A percentile compares a stretch with the other conserved stretches of the same genome.
These are phyloP conservation scores for Inga oerstediana DNA, from an alignment of 306 rosid species.

Conservation along the genomic window DNA sequence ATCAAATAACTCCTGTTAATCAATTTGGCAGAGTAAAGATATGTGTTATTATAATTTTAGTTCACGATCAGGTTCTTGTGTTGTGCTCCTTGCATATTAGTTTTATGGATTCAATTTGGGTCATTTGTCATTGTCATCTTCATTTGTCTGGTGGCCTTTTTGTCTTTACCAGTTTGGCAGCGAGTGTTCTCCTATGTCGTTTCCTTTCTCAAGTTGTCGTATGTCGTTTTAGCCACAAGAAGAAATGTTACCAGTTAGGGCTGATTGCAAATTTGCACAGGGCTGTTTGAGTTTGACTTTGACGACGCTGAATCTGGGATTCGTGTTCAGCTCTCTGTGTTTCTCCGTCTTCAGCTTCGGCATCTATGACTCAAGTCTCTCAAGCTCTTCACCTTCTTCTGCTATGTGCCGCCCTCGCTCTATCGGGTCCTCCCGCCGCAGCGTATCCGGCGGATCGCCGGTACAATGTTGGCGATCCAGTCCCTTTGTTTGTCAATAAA, in stretches of 20 bases:
- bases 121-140: neutral
- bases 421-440: slow-evolving; percentile 36
- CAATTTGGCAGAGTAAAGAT: neutral
- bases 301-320: slow-evolving; percentile 30
- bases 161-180: neutral
- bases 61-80: neutral
- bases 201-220: neutral
- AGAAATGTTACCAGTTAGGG: neutral
- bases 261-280: neutral
- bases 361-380: slow-evolving; percentile 44
- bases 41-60: neutral
- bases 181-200: neutral
- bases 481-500: slow-evolving; percentile 77
- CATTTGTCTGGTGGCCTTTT: neutral
- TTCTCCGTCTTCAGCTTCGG: slow-evolving; percentile 9
- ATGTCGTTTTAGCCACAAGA: neutral
- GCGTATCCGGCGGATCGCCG: slow-evolving; percentile 55
- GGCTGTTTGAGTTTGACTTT: neutral
- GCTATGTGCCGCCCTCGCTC: slow-evolving; percentile 29
- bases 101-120: neutral
- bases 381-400: slow-evolving; percentile 39
- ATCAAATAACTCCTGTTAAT: neutral
- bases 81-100: neutral
- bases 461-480: slow-evolving; percentile 59
- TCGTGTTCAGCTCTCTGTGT: neutral